phyloP scores from a whole-genome alignment of 2,329 filamentous ascomycete genomes.

The Colletotrichum viniferum region DNA sequence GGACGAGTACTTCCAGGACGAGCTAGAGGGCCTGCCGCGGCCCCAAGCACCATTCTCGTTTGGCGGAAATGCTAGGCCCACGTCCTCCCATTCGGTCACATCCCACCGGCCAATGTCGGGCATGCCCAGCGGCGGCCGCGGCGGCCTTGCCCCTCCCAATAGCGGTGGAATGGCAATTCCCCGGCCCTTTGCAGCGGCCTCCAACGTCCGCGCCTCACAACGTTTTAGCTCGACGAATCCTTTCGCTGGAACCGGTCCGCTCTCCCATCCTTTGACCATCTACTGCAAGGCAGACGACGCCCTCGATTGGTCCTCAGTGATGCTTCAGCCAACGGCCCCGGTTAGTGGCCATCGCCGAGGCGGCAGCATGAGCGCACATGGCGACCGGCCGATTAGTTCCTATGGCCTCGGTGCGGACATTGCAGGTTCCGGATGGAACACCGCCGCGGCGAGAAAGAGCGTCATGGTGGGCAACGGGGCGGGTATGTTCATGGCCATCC shows the following conservation, averaged over 20 bases:
- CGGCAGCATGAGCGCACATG: slow-evolving; percentile 21
- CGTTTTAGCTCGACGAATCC: slow-evolving; percentile 66
- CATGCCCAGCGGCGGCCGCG: background rate
- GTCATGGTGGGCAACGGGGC: slow-evolving; percentile 56
- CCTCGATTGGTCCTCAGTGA: slow-evolving; percentile 63
- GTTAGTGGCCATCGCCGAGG: slow-evolving; percentile 17
- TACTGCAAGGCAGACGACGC: slow-evolving; percentile 65
- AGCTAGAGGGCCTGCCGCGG: slow-evolving; percentile 71
- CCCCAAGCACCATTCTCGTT: slow-evolving; percentile 54
- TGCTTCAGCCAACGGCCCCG: slow-evolving; percentile 42
- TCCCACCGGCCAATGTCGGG: slow-evolving; percentile 12
- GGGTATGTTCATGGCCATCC: slow-evolving; percentile 59
- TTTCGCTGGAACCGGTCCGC: slow-evolving; percentile 33
- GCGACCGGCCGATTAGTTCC: slow-evolving; percentile 55
- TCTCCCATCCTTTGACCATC: slow-evolving; percentile 61
- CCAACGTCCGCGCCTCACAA: slow-evolving; percentile 29
- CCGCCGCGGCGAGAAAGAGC: slow-evolving; percentile 56
- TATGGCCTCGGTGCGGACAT: slow-evolving; percentile 62
- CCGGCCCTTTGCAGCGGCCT: slow-evolving; percentile 27
- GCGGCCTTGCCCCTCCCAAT: slow-evolving; percentile 28
- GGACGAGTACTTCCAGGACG: slow-evolving; percentile 81
- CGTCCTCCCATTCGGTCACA: slow-evolving; percentile 33
- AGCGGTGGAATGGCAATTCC: slow-evolving; percentile 25
- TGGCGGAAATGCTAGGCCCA: slow-evolving; percentile 37
- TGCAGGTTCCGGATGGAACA: slow-evolving; percentile 52